Evolutionary conservation across 2,329 filamentous ascomycete genomes (phyloP).

Genomic region (Aspergillus puulaauensis): DNA sequence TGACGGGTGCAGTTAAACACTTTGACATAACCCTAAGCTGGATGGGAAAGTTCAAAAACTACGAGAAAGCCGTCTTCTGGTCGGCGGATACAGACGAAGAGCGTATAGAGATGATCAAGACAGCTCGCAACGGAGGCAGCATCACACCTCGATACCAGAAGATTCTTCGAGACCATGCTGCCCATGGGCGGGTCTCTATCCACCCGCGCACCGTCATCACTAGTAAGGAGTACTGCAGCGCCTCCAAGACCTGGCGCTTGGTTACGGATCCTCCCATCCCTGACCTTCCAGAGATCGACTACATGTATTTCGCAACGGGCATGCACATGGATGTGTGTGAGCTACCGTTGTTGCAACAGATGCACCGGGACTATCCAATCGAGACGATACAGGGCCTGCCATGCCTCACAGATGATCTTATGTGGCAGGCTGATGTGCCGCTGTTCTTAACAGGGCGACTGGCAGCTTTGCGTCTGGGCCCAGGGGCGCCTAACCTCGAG

Average conservation of each 20-base stretch:
- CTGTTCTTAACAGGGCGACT: slow-evolving; percentile 70
- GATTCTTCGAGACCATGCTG: slow-evolving; percentile 61
- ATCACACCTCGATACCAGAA: slow-evolving; percentile 69
- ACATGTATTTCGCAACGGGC: slow-evolving; percentile 75
- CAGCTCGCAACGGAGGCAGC: slow-evolving; percentile 73
- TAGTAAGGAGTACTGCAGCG: slow-evolving; percentile 51
- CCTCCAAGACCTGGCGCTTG: slow-evolving; percentile 51
- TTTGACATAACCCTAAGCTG: slow-evolving; percentile 76
- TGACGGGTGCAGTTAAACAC: slow-evolving; percentile 57
- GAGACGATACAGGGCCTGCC: slow-evolving; percentile 65
- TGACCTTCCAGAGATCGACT: slow-evolving; percentile 56
- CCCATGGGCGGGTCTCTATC: slow-evolving; percentile 54
- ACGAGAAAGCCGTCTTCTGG: slow-evolving; percentile 75
- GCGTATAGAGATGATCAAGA: slow-evolving; percentile 63
- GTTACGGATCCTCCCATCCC: slow-evolving; percentile 54
- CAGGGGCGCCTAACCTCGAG: slow-evolving; percentile 71
- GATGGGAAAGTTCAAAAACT: slow-evolving; percentile 81
- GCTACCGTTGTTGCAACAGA: slow-evolving; percentile 61
- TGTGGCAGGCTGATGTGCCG: slow-evolving; percentile 72
- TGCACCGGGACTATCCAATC: slow-evolving; percentile 62
- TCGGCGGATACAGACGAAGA: slow-evolving; percentile 70
- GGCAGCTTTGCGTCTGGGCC: slow-evolving; percentile 67
- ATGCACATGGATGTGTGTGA: slow-evolving; percentile 62
- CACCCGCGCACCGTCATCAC: slow-evolving; percentile 59
- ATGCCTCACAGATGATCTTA: slow-evolving; percentile 72